Conservation (phyloP, 2,329 filamentous ascomycete species). For the Stemphylium beticola region DNA sequence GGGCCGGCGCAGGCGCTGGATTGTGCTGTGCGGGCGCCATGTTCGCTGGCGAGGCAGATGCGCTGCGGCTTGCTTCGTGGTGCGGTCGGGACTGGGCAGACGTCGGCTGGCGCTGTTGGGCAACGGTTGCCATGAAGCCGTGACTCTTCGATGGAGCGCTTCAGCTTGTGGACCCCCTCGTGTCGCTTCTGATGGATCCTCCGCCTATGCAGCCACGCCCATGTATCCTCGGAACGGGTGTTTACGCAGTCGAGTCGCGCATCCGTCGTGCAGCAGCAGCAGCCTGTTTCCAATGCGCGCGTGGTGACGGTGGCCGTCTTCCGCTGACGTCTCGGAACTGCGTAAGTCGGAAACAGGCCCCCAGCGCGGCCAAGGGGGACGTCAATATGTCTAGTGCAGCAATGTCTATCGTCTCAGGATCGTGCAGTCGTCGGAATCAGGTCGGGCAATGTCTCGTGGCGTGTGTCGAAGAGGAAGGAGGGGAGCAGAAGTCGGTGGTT, state of each 20-base stretch:
- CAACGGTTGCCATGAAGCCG: constrained; percentile 45
- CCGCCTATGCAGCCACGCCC: constrained; percentile 9
- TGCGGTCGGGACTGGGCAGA: constrained; percentile 41
- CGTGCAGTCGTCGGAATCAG: constrained; percentile 7
- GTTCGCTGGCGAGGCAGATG: constrained; percentile 50
- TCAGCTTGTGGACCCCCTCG: constrained; percentile 14
- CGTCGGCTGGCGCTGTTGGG: constrained; percentile 44
- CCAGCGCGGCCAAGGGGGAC: constrained; percentile 7
- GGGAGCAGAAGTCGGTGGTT: constrained; percentile 25
- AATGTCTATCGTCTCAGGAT: constrained; percentile 8
- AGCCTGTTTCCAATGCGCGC: constrained; percentile 25
- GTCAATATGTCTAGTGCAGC: constrained; percentile 9
- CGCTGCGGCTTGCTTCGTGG: constrained; percentile 50
- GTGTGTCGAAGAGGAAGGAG: constrained; percentile 16
- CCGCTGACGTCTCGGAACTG: constrained; percentile 39
- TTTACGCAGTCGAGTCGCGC: constrained; percentile 23
- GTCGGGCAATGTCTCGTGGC: constrained; percentile 20
- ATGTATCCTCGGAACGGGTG: constrained; percentile 1
- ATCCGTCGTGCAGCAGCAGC: constrained; percentile 21
- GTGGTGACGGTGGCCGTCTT: constrained; percentile 15
- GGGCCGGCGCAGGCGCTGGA: constrained; percentile 60
- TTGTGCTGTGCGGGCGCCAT: constrained; percentile 55
- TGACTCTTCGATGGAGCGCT: constrained; percentile 24
- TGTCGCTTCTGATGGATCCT: constrained; percentile 21
- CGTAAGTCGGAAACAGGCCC: constrained; percentile 15